phyloP scores from a whole-genome alignment of 2,329 filamentous ascomycete genomes.

The Exophiala viscosa region DNA sequence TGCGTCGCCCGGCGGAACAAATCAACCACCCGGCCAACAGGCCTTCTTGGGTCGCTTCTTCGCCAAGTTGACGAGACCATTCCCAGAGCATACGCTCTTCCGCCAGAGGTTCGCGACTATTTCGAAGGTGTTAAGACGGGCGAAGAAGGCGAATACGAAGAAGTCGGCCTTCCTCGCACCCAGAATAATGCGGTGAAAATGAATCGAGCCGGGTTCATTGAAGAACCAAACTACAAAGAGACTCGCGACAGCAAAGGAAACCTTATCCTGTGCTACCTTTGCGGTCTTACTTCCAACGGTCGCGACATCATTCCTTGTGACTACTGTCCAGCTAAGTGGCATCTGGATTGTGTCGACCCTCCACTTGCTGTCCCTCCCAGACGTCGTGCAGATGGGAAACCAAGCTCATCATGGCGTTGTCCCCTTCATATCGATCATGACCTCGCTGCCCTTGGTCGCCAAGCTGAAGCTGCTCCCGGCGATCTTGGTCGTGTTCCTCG shows the following conservation, averaged over 20 bases:
- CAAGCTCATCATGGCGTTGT: conserved; percentile 76
- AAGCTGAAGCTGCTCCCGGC: conserved; percentile 37
- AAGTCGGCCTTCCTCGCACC: conserved; percentile 43
- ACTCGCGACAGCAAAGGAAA: conserved; percentile 69
- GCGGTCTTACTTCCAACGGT: conserved; percentile 59
- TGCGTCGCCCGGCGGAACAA: conserved; percentile 49
- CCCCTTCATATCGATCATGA: conserved; percentile 80
- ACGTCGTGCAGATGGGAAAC: conserved; percentile 44
- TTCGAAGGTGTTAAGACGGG: conserved; percentile 78
- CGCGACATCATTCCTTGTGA: conserved; percentile 83
- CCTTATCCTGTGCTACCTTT: conserved; percentile 71
- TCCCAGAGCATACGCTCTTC: conserved; percentile 69
- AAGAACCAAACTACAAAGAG: conserved; percentile 60
- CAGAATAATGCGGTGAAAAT: conserved; percentile 36
- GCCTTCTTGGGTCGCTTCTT: conserved; percentile 54
- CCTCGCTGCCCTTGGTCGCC: conserved; percentile 53
- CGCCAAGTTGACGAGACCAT: conserved; percentile 64
- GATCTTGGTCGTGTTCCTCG: conserved; percentile 38
- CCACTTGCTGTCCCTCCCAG: conserved; percentile 75
- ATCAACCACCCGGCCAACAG: conserved; percentile 44
- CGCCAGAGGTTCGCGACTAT: conserved; percentile 65
- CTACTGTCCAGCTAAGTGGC: conserved; percentile 77
- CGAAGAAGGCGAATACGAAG: conserved; percentile 75
- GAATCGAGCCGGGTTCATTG: conserved; percentile 33
- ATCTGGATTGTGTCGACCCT: conserved; percentile 86